phyloP scores from a whole-genome alignment of 352 stramenopile genomes.

The Phytophthora constricta region DNA sequence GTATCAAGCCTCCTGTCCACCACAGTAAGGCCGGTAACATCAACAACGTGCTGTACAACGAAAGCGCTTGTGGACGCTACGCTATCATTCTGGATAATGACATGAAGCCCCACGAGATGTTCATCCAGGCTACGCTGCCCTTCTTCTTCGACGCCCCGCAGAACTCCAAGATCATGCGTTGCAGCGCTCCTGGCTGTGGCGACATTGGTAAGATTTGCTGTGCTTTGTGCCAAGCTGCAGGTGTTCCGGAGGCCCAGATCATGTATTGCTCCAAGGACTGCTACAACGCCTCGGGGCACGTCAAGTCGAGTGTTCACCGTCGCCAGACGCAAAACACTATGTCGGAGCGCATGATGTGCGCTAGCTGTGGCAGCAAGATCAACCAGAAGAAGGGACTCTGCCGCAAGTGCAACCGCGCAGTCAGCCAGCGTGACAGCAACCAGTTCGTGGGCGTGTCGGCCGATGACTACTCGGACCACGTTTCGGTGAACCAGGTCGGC shows the following conservation, averaged over 20 bases:
- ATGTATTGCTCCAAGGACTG: conserved; percentile 86
- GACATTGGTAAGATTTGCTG: conserved; percentile 83
- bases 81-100: conserved; percentile 85
- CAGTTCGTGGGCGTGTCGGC: conserved; percentile 60
- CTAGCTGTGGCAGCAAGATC: conserved; percentile 68
- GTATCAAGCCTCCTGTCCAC: conserved; percentile 75
- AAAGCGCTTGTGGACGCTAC: conserved; percentile 71
- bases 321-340: conserved; percentile 76
- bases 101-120: conserved; percentile 85
- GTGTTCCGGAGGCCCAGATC: conserved; percentile 67
- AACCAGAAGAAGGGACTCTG: conserved; percentile 73
- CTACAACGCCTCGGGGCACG: conserved; percentile 73
- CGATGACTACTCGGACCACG: conserved; percentile 76
- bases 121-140: conserved; percentile 69
- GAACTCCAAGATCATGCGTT: conserved; percentile 73
- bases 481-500: conserved; percentile 72
- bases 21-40: conserved; percentile 85
- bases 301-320: conserved; percentile 68
- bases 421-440: conserved; percentile 41
- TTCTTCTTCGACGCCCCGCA: conserved; percentile 77
- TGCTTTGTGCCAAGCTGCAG: conserved; percentile 65
- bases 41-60: conserved; percentile 86
- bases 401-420: conserved; percentile 61
- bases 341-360: conserved; percentile 66
- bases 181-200: conserved; percentile 61